Base-by-base conservation (phyloP, 2,329 filamentous ascomycete species). In the Coleophoma crateriformis region DNA sequence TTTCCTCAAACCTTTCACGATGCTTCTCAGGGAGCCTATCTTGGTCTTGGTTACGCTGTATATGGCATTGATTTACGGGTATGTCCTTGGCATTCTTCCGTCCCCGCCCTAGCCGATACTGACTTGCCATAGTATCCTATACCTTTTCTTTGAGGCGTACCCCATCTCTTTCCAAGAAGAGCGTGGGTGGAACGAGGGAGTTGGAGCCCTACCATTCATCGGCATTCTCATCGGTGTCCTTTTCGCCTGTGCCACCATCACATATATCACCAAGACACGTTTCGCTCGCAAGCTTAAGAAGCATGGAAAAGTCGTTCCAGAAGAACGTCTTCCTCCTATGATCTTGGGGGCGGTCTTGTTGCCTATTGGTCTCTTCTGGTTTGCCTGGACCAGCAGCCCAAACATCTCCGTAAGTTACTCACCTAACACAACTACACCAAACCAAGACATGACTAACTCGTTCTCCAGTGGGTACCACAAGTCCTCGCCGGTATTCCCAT, bases 291-390 rank as follows among this genome's bases (percentile, higher is more conserved):
- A 64, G 22, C 46, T 66, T 11, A 49, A 58, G 38, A 57, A 64
- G 32, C 52, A 67, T 32, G 65, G 64, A 4, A 54, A 53, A 19
- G 61, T 65, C 22, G 57, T 68, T 17, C 72, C 73, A 0, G 74
- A 78, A 57, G 69, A 70, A 33, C 67, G 73, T 2, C 64, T 78
- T 1, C 65, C 69, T 4, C 71, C 72, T 0, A 74, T 76, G 66
- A 74, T 78, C 19, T 55, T 73, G 2, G 74, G 70, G 6, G 61
- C 68, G 5, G 49, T 72, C 1, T 54, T 77, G 3, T 61, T 74
- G 1, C 70, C 73, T 2, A 63, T 68, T 8, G 71, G 73, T 1
- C 61, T 79, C 20, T 76, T 78, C 54, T 75, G 72, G 73, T 78
- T 78, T 51, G 73, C 69, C 1, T 78, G 74, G 75, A 76, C 74